Base-by-base conservation (phyloP, 1,284 basidiomycete species). In the Marasmius oreades region DNA sequence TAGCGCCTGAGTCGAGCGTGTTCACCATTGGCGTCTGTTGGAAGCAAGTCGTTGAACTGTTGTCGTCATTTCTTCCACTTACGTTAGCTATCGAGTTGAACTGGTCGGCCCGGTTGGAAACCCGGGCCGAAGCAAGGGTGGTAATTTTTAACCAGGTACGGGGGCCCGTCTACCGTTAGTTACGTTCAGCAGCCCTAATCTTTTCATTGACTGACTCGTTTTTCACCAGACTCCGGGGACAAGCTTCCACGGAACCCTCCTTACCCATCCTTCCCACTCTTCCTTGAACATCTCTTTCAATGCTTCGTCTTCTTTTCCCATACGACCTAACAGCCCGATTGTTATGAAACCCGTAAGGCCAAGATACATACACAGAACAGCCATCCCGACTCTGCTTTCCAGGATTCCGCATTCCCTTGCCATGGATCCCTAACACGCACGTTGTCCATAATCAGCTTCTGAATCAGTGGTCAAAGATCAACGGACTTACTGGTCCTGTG, bases 381-480 rank as follows among this genome's bases (percentile, higher is more conserved):
- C 60, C 50, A 66, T 56, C 5, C 74, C 74, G 2, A 66, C 12
- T 5, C 44, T 55, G 7, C 67, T 72, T 12, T 63, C 56, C 5
- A 75, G 61, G 6, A 67, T 63, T 16, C 71, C 71, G 61, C 72
- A 74, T 58, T 76, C 73, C 31, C 66, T 62, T 24, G 68, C 63
- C 74, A 74, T 77, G n/a, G 76, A 77, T 16, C 75, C 75, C 70
- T 46, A 52, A 52, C n/a, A n/a, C n/a, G n/a, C n/a, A 36, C 44
- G 11, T 20, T 47, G 48, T 33, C 26, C 22, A 23, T 24, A 39
- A 53, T 23, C 22, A 31, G 28, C 51, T n/a, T 16, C n/a, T 28
- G 23, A 22, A 31, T 50, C 33, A 50, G 7, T 16, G 16, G 14
- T 42, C 11, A 16, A 42, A 42, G 31, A 36, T 16, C 28, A 23